Evolutionary conservation across 2,329 filamentous ascomycete genomes (phyloP).

Genomic region (Pseudocercospora musae): DNA sequence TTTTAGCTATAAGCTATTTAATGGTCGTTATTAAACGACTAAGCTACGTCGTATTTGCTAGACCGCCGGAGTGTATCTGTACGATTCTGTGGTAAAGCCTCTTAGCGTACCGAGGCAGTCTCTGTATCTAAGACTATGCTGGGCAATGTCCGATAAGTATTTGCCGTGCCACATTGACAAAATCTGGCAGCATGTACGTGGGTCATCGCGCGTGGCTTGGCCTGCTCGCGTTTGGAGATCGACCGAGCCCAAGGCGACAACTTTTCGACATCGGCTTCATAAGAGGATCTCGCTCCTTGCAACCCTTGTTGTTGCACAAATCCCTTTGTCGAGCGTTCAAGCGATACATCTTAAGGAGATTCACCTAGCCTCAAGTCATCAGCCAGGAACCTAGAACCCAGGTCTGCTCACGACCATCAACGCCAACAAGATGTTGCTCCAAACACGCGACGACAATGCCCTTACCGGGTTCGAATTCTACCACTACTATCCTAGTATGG

Average conservation of each 20-base stretch:
- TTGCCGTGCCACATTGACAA: too few species aligned
- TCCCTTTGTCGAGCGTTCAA: background rate
- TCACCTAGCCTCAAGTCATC: background rate
- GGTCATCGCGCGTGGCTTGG: background rate
- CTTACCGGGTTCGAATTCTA: conserved; percentile 15
- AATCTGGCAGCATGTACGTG: background rate
- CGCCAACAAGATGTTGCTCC: background rate
- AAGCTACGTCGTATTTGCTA: too few species aligned
- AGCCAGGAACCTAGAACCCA: background rate
- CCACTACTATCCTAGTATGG: conserved; percentile 11
- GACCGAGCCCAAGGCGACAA: background rate
- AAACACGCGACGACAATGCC: background rate
- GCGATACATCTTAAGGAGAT: background rate
- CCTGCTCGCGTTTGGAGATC: background rate
- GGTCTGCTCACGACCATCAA: background rate
- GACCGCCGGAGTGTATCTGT: too few species aligned
- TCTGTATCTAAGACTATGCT: too few species aligned
- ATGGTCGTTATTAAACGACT: too few species aligned
- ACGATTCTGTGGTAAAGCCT: too few species aligned
- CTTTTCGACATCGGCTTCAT: background rate
- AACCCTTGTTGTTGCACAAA: background rate
- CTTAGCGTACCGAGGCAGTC: too few species aligned
- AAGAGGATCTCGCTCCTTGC: background rate
- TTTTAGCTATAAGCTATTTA: too few species aligned
- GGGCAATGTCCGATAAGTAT: too few species aligned